phyloP scores from a whole-genome alignment of 495 filamentous ascomycete genomes.

The Talaromyces borbonicus region DNA sequence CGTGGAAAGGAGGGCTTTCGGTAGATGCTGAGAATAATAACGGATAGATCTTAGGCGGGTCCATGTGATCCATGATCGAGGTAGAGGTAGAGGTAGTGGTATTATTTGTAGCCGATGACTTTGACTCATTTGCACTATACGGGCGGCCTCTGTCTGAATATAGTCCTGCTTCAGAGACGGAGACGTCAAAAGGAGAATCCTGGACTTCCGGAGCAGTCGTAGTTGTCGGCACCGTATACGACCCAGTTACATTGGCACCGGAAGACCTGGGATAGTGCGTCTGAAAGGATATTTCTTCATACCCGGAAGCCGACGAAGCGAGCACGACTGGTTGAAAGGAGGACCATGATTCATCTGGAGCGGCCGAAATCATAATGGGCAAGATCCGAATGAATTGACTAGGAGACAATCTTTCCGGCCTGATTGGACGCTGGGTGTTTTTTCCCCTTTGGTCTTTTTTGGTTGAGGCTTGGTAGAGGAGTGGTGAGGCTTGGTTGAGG shows the following conservation, averaged over 20 bases:
- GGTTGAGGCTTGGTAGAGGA: too few species aligned
- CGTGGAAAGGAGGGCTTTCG: conserved; percentile 24
- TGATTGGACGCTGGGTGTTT: too few species aligned
- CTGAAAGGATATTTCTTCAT: not conserved
- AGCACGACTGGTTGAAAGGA: not conserved
- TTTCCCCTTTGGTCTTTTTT: too few species aligned
- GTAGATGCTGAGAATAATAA: conserved; percentile 21
- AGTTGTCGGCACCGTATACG: not conserved
- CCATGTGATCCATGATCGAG: too few species aligned
- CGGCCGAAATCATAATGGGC: not conserved
- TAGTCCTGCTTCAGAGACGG: not conserved
- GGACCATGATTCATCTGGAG: conserved; percentile 3
- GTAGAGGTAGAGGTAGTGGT: too few species aligned
- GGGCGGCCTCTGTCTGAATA: not conserved
- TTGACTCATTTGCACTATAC: not conserved
- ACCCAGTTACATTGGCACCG: not conserved
- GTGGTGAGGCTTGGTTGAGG: too few species aligned
- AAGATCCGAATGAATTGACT: too few species aligned
- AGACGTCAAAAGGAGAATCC: not conserved
- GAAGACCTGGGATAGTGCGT: not conserved
- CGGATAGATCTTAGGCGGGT: too few species aligned
- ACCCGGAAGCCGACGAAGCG: not conserved
- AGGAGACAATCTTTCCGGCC: too few species aligned
- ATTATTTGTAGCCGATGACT: not conserved
- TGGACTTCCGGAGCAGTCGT: not conserved